Base-by-base conservation (phyloP, 2,329 filamentous ascomycete species). In the Bretziella fagacearum region DNA sequence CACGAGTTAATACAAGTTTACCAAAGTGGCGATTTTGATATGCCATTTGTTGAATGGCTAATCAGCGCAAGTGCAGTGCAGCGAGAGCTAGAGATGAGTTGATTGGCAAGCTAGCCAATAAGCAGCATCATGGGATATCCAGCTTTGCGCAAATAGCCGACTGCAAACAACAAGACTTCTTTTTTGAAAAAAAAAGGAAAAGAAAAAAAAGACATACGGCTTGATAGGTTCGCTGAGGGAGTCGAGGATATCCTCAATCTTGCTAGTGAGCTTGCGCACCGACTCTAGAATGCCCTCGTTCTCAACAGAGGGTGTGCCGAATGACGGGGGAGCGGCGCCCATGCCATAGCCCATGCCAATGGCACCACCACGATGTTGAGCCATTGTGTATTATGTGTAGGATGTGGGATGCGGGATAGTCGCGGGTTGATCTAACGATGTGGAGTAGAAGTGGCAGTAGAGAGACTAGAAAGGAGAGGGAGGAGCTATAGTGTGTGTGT, bases 241-340 rank as follows among this genome's bases (percentile, higher is more conserved):
- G 64, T 96, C 91, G 60, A 98, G 65, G 61, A 84, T 67, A 62
- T 98, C 91, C 68, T 98, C 91, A 55, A 98, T 89, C 73, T 95
- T 96, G 79, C 84, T 94, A 44, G 91, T 98, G 65, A 96, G 87
- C 63, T 86, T 77, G 54, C 91, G 75, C 60, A 98, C 85, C 57
- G 84, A 74, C 63, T 95, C 91, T 56, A 98, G 75, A 49, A 81
- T 78, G 62, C 77, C 84, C 42, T 80, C 74, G 57, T 86, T 79
- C 26, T 60, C 57, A 29, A 52, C 53, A 65, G 68, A 57, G 67
- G 70, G 51, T 69, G 69, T 74, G 53, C 74, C 79, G 57, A 85
- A 87, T 53, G 78, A 75, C 59, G 58, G 57, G 46, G 77, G 79
- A 58, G 79, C 76, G 62, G 79, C 74, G 58, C 80, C 80, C 61